Evolutionary conservation across 2,329 filamentous ascomycete species (phyloP).

Genomic region (Grosmannia huntii): DNA sequence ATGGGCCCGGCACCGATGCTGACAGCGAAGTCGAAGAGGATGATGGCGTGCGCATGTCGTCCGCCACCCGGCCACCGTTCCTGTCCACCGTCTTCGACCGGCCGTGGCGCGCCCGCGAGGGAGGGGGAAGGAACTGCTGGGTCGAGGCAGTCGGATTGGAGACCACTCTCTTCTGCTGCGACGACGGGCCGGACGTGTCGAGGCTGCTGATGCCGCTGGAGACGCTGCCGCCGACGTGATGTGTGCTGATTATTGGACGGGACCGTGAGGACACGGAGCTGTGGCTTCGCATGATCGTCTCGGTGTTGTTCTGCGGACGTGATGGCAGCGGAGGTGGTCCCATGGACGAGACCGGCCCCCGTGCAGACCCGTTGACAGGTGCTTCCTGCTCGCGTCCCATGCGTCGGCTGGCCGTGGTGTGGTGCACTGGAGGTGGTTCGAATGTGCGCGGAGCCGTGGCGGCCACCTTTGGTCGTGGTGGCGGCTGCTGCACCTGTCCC

Average conservation of each 20-base stretch:
- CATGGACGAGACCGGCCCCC: constrained; percentile 22
- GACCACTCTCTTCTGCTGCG: constrained; percentile 26
- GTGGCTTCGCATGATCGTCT: constrained; percentile 13
- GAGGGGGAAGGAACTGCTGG: constrained; percentile 27
- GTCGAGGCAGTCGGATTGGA: constrained; percentile 33
- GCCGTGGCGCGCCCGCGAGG: constrained; percentile 26
- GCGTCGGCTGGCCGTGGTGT: constrained; percentile 29
- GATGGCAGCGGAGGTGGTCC: constrained; percentile 34
- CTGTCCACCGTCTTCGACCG: constrained; percentile 39
- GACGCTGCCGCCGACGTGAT: constrained; percentile 26
- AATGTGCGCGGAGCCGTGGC: constrained; percentile 15
- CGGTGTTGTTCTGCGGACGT: constrained; percentile 28
- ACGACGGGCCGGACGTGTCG: background rate
- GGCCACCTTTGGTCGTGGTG: background rate
- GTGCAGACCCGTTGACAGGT: background rate
- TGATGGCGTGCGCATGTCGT: constrained; percentile 15
- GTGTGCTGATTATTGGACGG: constrained; percentile 19
- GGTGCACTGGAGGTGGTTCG: constrained; percentile 42
- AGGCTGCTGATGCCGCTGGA: constrained; percentile 4
- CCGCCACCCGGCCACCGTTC: constrained; percentile 23
- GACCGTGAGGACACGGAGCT: constrained; percentile 16
- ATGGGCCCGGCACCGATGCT: background rate
- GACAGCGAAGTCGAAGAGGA: background rate
- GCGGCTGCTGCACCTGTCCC: constrained; percentile 10
- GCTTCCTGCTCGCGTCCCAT: constrained; percentile 33